Percentiles rank a stretch among this genome's conserved stretches.
phyloP scores from a whole-genome alignment of 768 basidiomycete genomes.

The Grammothele lineata region DNA sequence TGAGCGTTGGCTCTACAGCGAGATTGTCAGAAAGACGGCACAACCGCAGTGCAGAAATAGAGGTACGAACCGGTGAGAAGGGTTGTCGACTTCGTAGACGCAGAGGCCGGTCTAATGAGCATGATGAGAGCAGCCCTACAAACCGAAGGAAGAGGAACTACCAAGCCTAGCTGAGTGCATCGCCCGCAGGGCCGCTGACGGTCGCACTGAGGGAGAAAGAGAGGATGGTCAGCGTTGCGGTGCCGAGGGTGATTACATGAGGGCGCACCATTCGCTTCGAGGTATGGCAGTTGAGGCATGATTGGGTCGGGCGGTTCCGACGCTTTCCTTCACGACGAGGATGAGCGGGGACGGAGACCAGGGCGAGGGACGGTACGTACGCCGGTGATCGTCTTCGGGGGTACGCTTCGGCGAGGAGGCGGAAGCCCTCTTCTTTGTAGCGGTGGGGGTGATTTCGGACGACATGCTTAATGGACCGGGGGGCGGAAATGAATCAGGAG shows the following conservation, averaged over 20 bases:
- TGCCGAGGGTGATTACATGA: neutral
- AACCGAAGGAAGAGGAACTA: constrained; percentile 18
- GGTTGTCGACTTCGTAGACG: constrained; percentile 82
- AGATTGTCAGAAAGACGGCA: neutral
- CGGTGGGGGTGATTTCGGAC: constrained; percentile 12
- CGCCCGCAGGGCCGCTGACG: constrained; percentile 46
- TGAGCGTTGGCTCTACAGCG: constrained; percentile 28
- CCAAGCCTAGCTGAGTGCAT: constrained; percentile 38
- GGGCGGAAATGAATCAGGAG: constrained; percentile 7
- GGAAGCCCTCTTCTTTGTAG: constrained; percentile 26
- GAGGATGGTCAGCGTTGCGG: neutral
- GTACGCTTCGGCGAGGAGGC: constrained; percentile 26
- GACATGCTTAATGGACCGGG: constrained; percentile 19
- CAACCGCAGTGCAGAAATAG: neutral
- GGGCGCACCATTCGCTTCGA: constrained; percentile 65
- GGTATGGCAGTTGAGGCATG: constrained; percentile 69
- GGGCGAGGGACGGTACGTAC: constrained; percentile 11
- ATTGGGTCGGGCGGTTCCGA: constrained; percentile 70
- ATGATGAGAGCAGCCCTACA: neutral
- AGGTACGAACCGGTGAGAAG: constrained; percentile 47
- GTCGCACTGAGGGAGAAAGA: constrained; percentile 38
- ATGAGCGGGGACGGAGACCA: too few relatives aligned
- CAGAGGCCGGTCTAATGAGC: constrained; percentile 65
- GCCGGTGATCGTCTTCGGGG: constrained; percentile 47
- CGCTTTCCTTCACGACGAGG: constrained; percentile 29